Evolutionary conservation across 306 rosid genomes (phyloP).

Genomic region (Rosa rugosa): DNA sequence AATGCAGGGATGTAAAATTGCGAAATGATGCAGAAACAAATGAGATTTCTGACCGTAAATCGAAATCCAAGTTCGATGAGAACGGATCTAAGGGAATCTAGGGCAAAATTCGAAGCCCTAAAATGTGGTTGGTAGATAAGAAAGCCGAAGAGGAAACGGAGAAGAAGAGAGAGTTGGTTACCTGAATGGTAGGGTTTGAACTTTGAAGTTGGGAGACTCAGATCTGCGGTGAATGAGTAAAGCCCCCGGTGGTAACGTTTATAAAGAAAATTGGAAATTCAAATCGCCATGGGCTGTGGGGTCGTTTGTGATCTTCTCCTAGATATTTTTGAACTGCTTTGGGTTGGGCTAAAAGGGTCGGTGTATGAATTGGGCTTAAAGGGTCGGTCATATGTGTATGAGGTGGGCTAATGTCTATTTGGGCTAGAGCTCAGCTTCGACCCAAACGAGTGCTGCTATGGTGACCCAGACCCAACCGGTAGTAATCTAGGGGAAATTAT

Average conservation of each 20-base stretch:
- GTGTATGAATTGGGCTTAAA: neutral
- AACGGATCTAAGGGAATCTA: neutral
- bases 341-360: neutral
- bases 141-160: neutral
- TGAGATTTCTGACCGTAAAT: neutral
- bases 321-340: neutral
- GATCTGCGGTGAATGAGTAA: neutral
- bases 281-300: constrained; percentile 6
- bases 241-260: neutral
- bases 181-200: neutral
- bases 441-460: no score
- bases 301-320: neutral
- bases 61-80: neutral
- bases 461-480: no score
- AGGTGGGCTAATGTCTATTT: neutral
- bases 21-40: neutral
- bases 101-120: constrained; percentile 3
- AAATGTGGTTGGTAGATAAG: neutral
- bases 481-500: no score
- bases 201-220: neutral
- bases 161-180: neutral
- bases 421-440: neutral
- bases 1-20: neutral
- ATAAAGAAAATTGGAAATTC: constrained; percentile 4
- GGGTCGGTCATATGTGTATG: neutral